A percentile compares a stretch with the other conserved stretches of the same genome.
phyloP scores from a whole-genome alignment of 192 early-diverging fungal species.

The Mortierella claussenii region DNA sequence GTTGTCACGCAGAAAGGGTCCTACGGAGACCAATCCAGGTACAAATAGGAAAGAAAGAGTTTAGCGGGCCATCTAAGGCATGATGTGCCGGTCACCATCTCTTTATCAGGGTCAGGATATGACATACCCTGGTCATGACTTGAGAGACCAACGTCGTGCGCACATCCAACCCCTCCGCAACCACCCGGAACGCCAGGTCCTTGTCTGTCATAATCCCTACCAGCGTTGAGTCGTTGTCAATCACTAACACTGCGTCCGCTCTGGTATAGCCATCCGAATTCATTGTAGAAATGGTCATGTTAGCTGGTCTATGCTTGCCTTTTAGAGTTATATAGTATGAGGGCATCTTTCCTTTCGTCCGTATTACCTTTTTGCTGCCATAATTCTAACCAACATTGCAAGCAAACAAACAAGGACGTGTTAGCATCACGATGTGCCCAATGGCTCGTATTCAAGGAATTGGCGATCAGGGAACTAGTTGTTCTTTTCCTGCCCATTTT shows the following conservation, averaged over 20 bases:
- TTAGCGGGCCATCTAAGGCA: neutral
- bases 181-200: constrained; percentile 88
- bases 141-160: constrained; percentile 70
- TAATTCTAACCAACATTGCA: constrained; percentile 16
- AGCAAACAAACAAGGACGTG: neutral
- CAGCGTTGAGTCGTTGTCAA: constrained; percentile 51
- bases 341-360: neutral
- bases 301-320: neutral
- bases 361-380: constrained; percentile 49
- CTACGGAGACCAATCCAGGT: constrained; percentile 2
- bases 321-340: neutral
- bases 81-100: constrained; percentile 26
- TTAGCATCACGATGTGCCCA: neutral
- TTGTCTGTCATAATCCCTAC: constrained; percentile 91
- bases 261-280: too few relatives aligned
- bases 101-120: too few relatives aligned
- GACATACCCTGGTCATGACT: constrained; percentile 79
- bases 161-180: constrained; percentile 75
- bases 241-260: constrained; percentile 45
- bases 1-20: constrained; percentile 85
- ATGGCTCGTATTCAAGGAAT: neutral
- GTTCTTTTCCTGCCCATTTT: neutral
- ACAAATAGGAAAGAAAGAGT: neutral
- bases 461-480: constrained; percentile 68
- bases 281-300: neutral